A percentile compares a stretch with the other conserved stretches of the same genome.
phyloP scores from a whole-genome alignment of 1,284 basidiomycete species.

The Cerrena zonata region DNA sequence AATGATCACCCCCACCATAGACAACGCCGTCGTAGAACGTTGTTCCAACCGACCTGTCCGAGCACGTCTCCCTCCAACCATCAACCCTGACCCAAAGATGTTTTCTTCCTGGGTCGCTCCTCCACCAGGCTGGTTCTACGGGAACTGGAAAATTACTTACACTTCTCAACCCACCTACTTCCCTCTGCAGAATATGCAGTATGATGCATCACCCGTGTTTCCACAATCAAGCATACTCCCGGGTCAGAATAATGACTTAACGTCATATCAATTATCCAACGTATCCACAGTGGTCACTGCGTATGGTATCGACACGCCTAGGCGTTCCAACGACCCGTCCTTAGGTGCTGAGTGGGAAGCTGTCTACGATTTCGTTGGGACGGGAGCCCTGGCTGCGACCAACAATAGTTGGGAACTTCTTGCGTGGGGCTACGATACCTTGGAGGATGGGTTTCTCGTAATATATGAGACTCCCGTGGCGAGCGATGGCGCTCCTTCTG shows the following conservation, averaged over 20 bases:
- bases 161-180: conserved; percentile 2
- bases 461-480: conserved; percentile 4
- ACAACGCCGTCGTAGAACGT: too few relatives aligned
- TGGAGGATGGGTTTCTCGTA: neutral
- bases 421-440: conserved; percentile 7
- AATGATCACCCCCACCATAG: too few relatives aligned
- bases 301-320: conserved; percentile 4
- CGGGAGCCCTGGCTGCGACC: neutral
- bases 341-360: conserved; percentile 6
- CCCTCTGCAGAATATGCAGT: neutral
- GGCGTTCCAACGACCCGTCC: conserved; percentile 3
- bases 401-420: neutral
- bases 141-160: conserved; percentile 6
- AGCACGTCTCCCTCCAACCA: conserved; percentile 3
- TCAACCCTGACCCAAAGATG: conserved; percentile 1
- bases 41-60: neutral
- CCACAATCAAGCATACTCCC: conserved; percentile 1
- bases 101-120: neutral
- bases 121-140: conserved; percentile 6
- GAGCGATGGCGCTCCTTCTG: neutral
- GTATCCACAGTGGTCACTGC: neutral
- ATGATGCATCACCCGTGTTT: conserved; percentile 3
- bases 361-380: conserved; percentile 4
- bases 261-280: neutral
- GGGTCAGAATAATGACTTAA: conserved; percentile 1